Evolutionary conservation across 2,329 filamentous ascomycete species (phyloP).

Genomic region (Coccinonectria pachysandricola): DNA sequence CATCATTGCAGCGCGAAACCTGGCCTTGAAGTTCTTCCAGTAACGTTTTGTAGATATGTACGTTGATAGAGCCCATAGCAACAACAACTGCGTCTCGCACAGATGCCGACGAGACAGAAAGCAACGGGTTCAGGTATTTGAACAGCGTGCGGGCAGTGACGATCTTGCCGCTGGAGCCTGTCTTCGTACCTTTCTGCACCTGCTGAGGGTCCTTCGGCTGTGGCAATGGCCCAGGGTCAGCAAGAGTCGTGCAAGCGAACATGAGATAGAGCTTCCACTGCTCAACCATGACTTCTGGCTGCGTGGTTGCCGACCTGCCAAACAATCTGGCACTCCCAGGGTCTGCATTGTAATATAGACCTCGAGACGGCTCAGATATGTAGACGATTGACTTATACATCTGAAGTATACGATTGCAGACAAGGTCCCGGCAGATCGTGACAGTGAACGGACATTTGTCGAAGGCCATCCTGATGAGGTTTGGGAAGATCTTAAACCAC

Average conservation of each 20-base stretch:
- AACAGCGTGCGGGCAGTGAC: constrained; percentile 84
- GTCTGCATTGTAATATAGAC: constrained; percentile 53
- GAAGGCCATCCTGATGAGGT: constrained; percentile 81
- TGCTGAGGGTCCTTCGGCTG: constrained; percentile 55
- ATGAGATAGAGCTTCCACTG: constrained; percentile 98
- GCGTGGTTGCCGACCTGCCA: constrained; percentile 53
- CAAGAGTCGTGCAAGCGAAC: constrained; percentile 91
- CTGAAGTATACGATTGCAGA: constrained; percentile 84
- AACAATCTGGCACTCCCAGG: constrained; percentile 41
- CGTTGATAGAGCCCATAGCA: constrained; percentile 88
- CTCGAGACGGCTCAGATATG: constrained; percentile 63
- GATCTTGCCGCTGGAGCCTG: constrained; percentile 61
- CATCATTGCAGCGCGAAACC: constrained; percentile 76
- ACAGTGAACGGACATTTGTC: constrained; percentile 88
- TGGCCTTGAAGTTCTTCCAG: constrained; percentile 84
- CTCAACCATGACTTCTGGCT: constrained; percentile 81
- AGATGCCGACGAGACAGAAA: constrained; percentile 68
- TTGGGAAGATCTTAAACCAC: constrained; percentile 98
- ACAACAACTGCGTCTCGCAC: constrained; percentile 85
- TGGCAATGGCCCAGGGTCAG: constrained; percentile 59
- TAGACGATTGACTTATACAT: constrained; percentile 80
- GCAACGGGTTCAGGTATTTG: constrained; percentile 78
- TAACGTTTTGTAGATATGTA: constrained; percentile 82
- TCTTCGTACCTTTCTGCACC: constrained; percentile 67
- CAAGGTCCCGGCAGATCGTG: constrained; percentile 78